Evolutionary conservation across 176 grass and related monocot species (phyloP).

Genomic region (Saccharum spontaneum): DNA sequence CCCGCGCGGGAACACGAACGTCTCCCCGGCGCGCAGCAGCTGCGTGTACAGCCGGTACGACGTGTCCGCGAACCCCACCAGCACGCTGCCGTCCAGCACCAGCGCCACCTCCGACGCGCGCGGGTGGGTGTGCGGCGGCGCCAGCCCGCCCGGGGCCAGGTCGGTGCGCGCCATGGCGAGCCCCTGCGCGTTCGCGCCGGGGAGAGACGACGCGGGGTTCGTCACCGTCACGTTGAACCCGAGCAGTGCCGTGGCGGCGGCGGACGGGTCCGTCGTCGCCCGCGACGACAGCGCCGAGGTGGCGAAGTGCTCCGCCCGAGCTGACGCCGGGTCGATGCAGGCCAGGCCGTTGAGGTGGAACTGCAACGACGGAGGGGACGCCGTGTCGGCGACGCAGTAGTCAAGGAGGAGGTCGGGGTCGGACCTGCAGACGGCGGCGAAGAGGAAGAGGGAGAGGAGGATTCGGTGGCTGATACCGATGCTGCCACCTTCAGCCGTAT

Average conservation of each 20-base stretch:
- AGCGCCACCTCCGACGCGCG: slow-evolving; percentile 61
- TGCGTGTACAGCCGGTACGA: slow-evolving; percentile 66
- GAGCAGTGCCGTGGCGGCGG: slow-evolving; percentile 26
- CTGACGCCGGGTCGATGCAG: slow-evolving; percentile 55
- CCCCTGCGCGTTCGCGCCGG: slow-evolving; percentile 58
- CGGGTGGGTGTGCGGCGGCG: slow-evolving; percentile 62
- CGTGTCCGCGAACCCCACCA: slow-evolving; percentile 66
- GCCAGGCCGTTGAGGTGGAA: slow-evolving; percentile 55
- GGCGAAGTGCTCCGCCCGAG: slow-evolving; percentile 48
- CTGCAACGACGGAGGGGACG: neutral
- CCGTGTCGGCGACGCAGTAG: slow-evolving; percentile 47
- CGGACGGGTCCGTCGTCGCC: slow-evolving; percentile 4
- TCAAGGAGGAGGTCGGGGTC: slow-evolving; percentile 66
- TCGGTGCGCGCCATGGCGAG: slow-evolving; percentile 56
- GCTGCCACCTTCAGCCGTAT: neutral
- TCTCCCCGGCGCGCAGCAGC: slow-evolving; percentile 59
- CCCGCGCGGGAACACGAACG: slow-evolving; percentile 58
- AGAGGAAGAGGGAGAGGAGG: slow-evolving; percentile 1
- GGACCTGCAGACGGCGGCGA: slow-evolving; percentile 2
- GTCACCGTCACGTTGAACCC: slow-evolving; percentile 58
- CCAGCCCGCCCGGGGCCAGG: slow-evolving; percentile 49
- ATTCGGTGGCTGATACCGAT: neutral
- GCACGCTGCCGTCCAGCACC: slow-evolving; percentile 46
- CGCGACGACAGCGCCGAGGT: slow-evolving; percentile 40
- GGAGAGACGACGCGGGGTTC: slow-evolving; percentile 37